A percentile compares a stretch with the other conserved stretches of the same genome.
phyloP scores from a whole-genome alignment of 2,329 filamentous ascomycete genomes.

The Sclerotinia subarctica region DNA sequence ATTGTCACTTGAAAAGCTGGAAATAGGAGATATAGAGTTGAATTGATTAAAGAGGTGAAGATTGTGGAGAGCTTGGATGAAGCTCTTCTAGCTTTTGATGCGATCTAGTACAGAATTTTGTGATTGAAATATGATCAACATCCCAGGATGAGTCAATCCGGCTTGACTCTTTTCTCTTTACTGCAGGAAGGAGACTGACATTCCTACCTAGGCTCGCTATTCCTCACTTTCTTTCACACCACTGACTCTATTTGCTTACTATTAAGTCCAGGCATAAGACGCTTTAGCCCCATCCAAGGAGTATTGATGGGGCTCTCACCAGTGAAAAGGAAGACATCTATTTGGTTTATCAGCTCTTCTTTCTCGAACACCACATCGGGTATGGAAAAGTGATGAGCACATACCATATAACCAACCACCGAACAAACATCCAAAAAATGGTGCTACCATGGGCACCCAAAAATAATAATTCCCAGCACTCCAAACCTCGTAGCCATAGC shows the following conservation, averaged over 20 bases:
- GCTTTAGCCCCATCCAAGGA: slow-evolving; percentile 35
- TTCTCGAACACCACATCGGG: background rate
- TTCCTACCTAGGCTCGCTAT: too few relatives aligned
- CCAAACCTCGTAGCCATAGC: slow-evolving; percentile 68
- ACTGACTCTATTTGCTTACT: background rate
- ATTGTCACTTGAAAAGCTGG: background rate
- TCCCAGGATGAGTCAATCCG: background rate
- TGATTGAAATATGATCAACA: background rate
- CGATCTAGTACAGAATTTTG: fast-evolving
- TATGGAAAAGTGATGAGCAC: background rate
- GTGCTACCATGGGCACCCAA: slow-evolving; percentile 71
- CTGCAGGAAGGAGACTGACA: background rate
- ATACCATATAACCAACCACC: slow-evolving; percentile 62
- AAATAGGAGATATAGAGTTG: background rate
- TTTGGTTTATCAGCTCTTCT: background rate
- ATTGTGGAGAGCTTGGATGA: background rate
- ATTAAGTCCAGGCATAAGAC: slow-evolving; percentile 20
- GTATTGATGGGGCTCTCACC: slow-evolving; percentile 36
- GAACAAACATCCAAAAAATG: slow-evolving; percentile 61
- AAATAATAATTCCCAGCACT: slow-evolving; percentile 67
- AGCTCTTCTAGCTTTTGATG: background rate
- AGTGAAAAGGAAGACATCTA: slow-evolving; percentile 51
- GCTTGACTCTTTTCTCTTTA: background rate
- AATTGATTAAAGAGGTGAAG: background rate
- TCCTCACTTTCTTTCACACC: background rate